phyloP scores from a whole-genome alignment of 768 basidiomycete species.

The Termitomyces sp. region DNA sequence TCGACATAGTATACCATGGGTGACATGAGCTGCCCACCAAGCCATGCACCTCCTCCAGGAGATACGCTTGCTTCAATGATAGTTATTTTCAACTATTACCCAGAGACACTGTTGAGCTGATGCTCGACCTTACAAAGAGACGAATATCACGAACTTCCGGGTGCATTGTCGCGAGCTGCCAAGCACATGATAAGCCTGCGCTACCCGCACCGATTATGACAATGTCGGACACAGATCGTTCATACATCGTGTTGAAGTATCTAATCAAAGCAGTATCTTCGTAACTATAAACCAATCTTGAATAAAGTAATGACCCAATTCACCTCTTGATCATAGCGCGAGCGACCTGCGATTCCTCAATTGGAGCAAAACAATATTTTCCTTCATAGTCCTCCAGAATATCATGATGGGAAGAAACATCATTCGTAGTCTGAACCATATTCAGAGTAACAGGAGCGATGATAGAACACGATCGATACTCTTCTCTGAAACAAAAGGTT shows the following conservation, averaged over 20 bases:
- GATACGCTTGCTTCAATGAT: slow-evolving; percentile 78
- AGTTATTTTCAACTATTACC: slow-evolving; percentile 39
- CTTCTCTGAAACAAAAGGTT: background rate
- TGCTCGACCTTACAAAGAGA: background rate
- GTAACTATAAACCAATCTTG: background rate
- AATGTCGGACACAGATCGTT: slow-evolving; percentile 70
- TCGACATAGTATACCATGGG: slow-evolving; percentile 49
- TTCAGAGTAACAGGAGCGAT: slow-evolving; percentile 11
- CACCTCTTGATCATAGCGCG: slow-evolving; percentile 76
- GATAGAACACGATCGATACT: background rate
- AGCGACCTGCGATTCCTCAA: slow-evolving; percentile 71
- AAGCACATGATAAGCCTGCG: slow-evolving; percentile 68
- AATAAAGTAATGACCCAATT: background rate
- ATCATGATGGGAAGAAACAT: slow-evolving; percentile 24
- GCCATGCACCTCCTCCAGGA: slow-evolving; percentile 75
- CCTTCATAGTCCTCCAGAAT: slow-evolving; percentile 55
- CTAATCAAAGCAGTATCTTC: slow-evolving; percentile 24
- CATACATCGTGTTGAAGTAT: slow-evolving; percentile 72
- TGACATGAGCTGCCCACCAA: slow-evolving; percentile 75
- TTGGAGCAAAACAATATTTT: slow-evolving; percentile 64
- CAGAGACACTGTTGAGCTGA: background rate
- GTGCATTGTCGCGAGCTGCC: slow-evolving; percentile 59
- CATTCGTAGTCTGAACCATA: slow-evolving; percentile 1
- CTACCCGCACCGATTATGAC: slow-evolving; percentile 74
- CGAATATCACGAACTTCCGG: slow-evolving; percentile 46